These are phyloP conservation scores for Citeromyces matritensis DNA, from an alignment of 805 yeast species.

Conservation along the genomic window DNA sequence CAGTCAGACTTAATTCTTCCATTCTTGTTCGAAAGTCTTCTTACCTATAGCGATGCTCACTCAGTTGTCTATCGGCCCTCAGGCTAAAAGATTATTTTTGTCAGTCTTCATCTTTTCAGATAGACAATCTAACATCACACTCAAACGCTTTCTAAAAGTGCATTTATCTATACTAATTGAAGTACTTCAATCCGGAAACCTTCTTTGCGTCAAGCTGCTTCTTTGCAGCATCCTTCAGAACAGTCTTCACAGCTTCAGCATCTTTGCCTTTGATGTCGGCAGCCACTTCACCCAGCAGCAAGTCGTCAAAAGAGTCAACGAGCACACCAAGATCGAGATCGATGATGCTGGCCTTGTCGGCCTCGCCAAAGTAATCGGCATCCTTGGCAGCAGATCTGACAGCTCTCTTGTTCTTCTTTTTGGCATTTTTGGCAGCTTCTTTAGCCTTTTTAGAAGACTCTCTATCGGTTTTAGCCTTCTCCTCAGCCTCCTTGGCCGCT, in stretches of 20 bases:
- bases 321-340: slow-evolving; percentile 72
- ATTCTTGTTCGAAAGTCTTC: too few species aligned
- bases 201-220: slow-evolving; percentile 38
- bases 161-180: slow-evolving; percentile 6
- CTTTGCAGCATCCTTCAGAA: slow-evolving; percentile 38
- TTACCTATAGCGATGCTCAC: too few species aligned
- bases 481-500: slow-evolving; percentile 62
- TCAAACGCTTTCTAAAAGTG: too few species aligned
- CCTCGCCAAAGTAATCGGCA: slow-evolving; percentile 72
- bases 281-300: slow-evolving; percentile 64
- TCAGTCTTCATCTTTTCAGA: too few species aligned
- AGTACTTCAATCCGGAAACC: slow-evolving; percentile 43
- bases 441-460: slow-evolving; percentile 40
- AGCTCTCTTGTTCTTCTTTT: slow-evolving; percentile 59
- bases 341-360: slow-evolving; percentile 45
- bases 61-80: too few species aligned
- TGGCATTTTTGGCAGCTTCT: slow-evolving; percentile 94
- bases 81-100: too few species aligned
- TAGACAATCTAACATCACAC: too few species aligned
- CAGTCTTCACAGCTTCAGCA: slow-evolving; percentile 41
- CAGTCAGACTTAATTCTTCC: too few species aligned
- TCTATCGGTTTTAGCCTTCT: slow-evolving; percentile 26
- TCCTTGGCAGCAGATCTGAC: slow-evolving; percentile 76
- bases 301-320: slow-evolving; percentile 70
- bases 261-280: slow-evolving; percentile 31